Evolutionary conservation across 768 basidiomycete genomes (phyloP), one percentile per base, ranked within the genome.

Genomic region (Phanerodontia chrysosporium): DNA sequence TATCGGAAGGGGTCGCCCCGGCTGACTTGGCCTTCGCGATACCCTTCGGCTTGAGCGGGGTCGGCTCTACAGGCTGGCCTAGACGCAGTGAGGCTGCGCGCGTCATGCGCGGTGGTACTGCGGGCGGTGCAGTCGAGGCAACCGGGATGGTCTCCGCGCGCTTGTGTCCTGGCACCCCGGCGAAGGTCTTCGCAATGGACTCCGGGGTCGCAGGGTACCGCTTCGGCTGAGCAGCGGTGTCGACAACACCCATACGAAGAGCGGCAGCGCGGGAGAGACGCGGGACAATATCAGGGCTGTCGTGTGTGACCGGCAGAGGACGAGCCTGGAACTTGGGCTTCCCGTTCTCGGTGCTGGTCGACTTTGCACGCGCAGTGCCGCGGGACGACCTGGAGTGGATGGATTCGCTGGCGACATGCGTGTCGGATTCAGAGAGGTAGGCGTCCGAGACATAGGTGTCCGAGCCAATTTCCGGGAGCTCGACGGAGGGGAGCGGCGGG

Each of bases 111-210:
- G 91, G 91, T 0, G 85, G 81, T 45, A 92, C 83, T 2, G 69
- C 68, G 5, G 91, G 91, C 1, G 91, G 81, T 16, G 84, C 84
- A 22, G 87, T 90, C 22, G 86, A 88, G 14, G 90, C 86, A 9
- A 94, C 92, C 0, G 74, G 58, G 52, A 94, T 89, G 7, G 80
- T 81, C 62, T 78, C 82, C 0, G 78, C 49, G 16, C 91, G 86
- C 67, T 91, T 92, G 70, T 94, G 92, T 0, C 91, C 91, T 0
- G 91, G 92, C 3, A 92, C 85, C 61, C 89, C 85, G 24, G 81
- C 80, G 69, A 92, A 94, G 14, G 85, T 87, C 72, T 82, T 74
- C 16, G 77, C 78, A 1, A 79, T 77, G 24, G 79, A 78, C 63
- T 87, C 89, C 65, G 87, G 86, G 7, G 84, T 79, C 24, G 80